Percentiles rank a stretch among this genome's conserved stretches.
Evolutionary conservation across 2,329 filamentous ascomycete species (phyloP).

Genomic region (Fusarium metavorans): DNA sequence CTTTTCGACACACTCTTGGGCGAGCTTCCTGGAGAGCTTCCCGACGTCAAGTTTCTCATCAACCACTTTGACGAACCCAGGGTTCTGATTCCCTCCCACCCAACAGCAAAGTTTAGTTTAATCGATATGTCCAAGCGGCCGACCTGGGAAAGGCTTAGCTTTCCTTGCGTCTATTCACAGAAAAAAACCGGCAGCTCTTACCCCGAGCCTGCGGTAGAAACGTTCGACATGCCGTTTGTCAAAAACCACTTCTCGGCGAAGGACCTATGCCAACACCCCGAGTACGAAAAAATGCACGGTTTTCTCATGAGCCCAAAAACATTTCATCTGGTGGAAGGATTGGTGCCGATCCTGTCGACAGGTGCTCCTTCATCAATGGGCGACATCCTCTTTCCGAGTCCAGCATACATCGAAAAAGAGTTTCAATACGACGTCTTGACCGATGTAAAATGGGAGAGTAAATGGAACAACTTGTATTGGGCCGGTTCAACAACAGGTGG

Average conservation of each 20-base stretch:
- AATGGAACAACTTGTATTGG: slow-evolving; percentile 67
- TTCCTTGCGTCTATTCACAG: slow-evolving; percentile 38
- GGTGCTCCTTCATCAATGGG: slow-evolving; percentile 60
- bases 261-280: slow-evolving; percentile 59
- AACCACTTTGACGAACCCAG: slow-evolving; percentile 63
- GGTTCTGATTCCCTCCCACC: slow-evolving; percentile 48
- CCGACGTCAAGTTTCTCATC: slow-evolving; percentile 56
- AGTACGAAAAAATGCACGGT: slow-evolving; percentile 58
- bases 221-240: slow-evolving; percentile 53
- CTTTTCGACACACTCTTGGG: slow-evolving; percentile 49
- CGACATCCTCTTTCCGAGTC: slow-evolving; percentile 65
- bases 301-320: slow-evolving; percentile 58
- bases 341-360: slow-evolving; percentile 61
- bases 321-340: slow-evolving; percentile 53
- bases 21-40: slow-evolving; percentile 43
- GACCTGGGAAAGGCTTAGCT: slow-evolving; percentile 49
- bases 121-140: slow-evolving; percentile 45
- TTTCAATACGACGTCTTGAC: slow-evolving; percentile 54
- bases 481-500: slow-evolving; percentile 67
- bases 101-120: slow-evolving; percentile 24
- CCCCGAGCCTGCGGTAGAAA: slow-evolving; percentile 18
- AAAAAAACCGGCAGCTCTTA: neutral
- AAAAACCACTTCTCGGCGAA: slow-evolving; percentile 40
- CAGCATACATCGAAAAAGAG: slow-evolving; percentile 59
- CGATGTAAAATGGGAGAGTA: slow-evolving; percentile 62